Base-by-base conservation (phyloP, 768 basidiomycete species). In the Saitozyma sp. region DNA sequence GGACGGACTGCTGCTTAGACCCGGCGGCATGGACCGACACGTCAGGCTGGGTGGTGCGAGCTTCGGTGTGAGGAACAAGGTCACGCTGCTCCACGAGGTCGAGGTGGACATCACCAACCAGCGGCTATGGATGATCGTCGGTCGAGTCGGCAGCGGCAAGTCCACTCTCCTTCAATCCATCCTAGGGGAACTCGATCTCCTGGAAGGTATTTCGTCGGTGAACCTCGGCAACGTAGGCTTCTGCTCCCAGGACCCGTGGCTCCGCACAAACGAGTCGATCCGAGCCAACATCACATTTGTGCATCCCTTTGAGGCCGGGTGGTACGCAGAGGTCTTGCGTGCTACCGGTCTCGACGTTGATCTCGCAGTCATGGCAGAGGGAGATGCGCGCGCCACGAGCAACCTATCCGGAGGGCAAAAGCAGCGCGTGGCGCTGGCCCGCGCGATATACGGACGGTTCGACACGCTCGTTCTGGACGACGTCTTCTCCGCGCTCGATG, bases 401-500 rank as follows among this genome's bases (percentile, higher is more conserved):
- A 53, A 48, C 13, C 54, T 67, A 6, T 63, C 62, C 39, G 66
- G 66, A 8, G 66, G 66, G 39, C 66, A 67, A 54, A 63, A 61
- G 45, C 66, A 67, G 53, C 51, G 66, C 37, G 66, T 67, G 9
- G 62, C 66, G 8, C 59, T 72, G 16, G 70, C 68, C 54, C 65
- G 70, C 17, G 68, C 67, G 8, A 46, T 72, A 13, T 72, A 72
- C 42, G 65, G 56, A 16, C 40, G 52, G 42, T 56, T 62, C 45
- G 63, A 65, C 45, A 59, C 68, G 19, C 50, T 59, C 9, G 56
- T 72, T 9, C 63, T 72, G 13, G 70, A 72, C 39, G 70, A 72
- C 55, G 58, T 60, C 9, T 69, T 72, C 54, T 69, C 68, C 4
- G 70, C 70, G 16, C 63, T 72, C 20, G 70, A 72, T 42, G 65